Evolutionary conservation across 129 eudicot genomes (phyloP), one percentile per base, ranked within the genome.

Genomic region (Deinandra increscens): DNA sequence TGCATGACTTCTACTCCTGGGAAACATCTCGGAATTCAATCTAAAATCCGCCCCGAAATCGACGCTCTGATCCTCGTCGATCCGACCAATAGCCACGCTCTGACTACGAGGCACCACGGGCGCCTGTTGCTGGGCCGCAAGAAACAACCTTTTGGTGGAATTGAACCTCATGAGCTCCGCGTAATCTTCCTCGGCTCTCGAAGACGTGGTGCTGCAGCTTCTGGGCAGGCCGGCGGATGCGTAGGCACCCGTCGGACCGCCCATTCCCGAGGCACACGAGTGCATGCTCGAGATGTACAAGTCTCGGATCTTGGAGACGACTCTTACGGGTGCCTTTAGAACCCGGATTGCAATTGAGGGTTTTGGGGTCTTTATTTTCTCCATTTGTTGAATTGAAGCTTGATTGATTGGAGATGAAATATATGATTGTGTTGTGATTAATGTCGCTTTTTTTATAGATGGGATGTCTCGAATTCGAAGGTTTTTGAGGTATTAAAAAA

Each of bases 21-120:
- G 76, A 37, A 44, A 56, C 66, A 71, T 11, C 69, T 82, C 67
- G 2, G 70, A 13, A 2, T 59, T 67, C 8, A 84, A 78, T 18
- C 66, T 59, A 7, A 72, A 71, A 51, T 73, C 81, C 13, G 74
- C 75, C 1, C 50, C 78, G 53, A 73, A 81, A 12, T 80, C 82
- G 63, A 33, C 73, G 9, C 74, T 43, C 72, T 56, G 60, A 9
- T 87, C 85, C 62, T 87, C 95, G 18, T 87, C 90, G 6, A 87
- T 87, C 37, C 87, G 69, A 36, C 82, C 87, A 23, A 84, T 63
- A 1, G 75, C 86, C 36, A 82, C 85, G 31, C 84, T 84, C 12
- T 68, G 82, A 46, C 86, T 83, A 12, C 81, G 76, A 0, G 76
- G 71, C 64, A 77, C 81, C 8, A 19, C 23, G 58, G 70, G 15